Evolutionary conservation across 345 rosid species (phyloP).

Genomic region (Durio zibethinus): DNA sequence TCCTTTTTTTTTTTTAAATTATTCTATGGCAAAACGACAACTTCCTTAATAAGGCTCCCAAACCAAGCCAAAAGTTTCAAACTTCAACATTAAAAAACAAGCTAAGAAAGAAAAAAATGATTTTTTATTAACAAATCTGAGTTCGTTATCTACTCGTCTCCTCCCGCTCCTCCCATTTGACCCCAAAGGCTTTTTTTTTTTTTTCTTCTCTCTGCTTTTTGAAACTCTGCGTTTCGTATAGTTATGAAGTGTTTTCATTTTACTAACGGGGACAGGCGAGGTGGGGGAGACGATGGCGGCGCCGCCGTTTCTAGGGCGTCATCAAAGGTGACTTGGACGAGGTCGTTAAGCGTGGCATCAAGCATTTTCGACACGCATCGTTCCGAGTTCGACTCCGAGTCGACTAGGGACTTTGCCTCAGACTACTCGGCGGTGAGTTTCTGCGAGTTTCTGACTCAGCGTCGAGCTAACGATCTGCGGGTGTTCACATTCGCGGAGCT

Average conservation of each 20-base stretch:
- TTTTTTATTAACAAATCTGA: not conserved
- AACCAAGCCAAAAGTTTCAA: not conserved
- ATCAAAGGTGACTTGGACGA: slow-evolving; percentile 73
- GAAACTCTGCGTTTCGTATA: not conserved
- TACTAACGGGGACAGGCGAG: slow-evolving; percentile 63
- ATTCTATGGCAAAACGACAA: not conserved
- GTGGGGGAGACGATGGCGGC: slow-evolving; percentile 26
- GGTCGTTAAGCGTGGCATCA: slow-evolving; percentile 88
- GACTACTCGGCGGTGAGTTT: slow-evolving; percentile 46
- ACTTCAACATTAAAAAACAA: not conserved
- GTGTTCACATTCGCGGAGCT: slow-evolving; percentile 72
- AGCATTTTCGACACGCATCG: slow-evolving; percentile 65
- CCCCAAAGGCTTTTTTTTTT: not conserved
- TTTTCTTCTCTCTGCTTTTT: not conserved
- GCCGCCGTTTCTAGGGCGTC: slow-evolving; percentile 49
- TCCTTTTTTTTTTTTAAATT: not conserved
- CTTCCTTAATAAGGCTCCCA: not conserved
- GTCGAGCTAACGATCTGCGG: slow-evolving; percentile 73
- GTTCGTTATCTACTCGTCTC: slow-evolving; percentile 3
- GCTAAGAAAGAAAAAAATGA: not conserved
- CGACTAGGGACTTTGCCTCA: slow-evolving; percentile 50
- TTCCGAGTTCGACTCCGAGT: slow-evolving; percentile 85
- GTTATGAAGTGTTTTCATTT: slow-evolving; percentile 96
- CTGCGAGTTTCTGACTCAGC: slow-evolving; percentile 51
- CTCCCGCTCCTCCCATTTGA: slow-evolving; percentile 3